Evolutionary conservation across 192 early-diverging fungal genomes (phyloP), one percentile per base, ranked within the genome.

Genomic region (Rhizophlyctis rosea): DNA sequence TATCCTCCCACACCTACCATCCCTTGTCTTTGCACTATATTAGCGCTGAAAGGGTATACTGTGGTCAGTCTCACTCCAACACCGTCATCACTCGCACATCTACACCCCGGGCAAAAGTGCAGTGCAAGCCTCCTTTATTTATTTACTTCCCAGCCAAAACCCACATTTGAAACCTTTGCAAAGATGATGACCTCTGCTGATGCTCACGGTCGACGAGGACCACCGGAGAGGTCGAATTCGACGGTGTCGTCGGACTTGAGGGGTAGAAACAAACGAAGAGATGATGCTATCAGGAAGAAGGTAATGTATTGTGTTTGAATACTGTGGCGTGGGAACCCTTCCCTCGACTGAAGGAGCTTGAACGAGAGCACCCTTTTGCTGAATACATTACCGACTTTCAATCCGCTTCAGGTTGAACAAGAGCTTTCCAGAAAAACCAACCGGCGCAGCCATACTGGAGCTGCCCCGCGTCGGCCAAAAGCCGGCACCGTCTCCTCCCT

Each of bases 401-500:
- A n/a, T 29, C 3, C 21, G 13, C 32, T 25, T 13, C 35, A 67
- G 66, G 66, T 69, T 18, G 77, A 79, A 50, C 75, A 77, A 51
- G 77, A 78, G 44, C 69, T 78, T 0, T 35, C 59, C 36, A 39
- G 65, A 44, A 74, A 74, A 34, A 59, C 70, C 7, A 56, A 52
- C 13, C 57, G 70, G 32, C 25, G 61, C 13, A 34, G 29, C 21
- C 56, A 51, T 14, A 23, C 53, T 28, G 67, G 55, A 9, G 48
- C 23, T 32, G 60, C 31, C 11, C 47, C 66, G 33, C 48, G 62
- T 39, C 63, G 64, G 23, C 5, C 39, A 58, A 84, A 82, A 59
- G 74, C 80, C 9, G 92, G 92, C 34, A 98, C 95, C 3, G 95
- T 98, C n/a, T 88, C 91, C 3, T 86, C 92, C 11, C 79, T 98